Evolutionary conservation across 2,329 filamentous ascomycete genomes (phyloP).

Genomic region (Phoma sp.): DNA sequence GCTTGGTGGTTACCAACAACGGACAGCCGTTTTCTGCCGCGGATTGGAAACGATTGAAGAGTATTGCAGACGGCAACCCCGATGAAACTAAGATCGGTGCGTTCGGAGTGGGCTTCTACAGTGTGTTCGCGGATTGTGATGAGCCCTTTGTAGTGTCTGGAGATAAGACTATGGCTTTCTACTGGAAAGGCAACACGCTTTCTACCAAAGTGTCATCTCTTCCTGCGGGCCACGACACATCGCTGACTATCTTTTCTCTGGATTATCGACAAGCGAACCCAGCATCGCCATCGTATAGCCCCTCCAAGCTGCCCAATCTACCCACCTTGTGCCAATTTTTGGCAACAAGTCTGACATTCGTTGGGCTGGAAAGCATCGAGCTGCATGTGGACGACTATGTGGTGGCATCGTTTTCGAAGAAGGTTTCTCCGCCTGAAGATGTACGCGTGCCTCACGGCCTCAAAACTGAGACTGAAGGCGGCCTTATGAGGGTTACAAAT

Average conservation of each 20-base stretch:
- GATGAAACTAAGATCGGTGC: slow-evolving; percentile 99
- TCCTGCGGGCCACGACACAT: slow-evolving; percentile 67
- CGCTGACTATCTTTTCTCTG: slow-evolving; percentile 88
- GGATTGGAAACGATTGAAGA: slow-evolving; percentile 91
- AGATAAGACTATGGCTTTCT: slow-evolving; percentile 93
- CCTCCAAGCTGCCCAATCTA: slow-evolving; percentile 81
- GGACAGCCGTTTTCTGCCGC: slow-evolving; percentile 85
- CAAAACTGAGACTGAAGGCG: slow-evolving; percentile 81
- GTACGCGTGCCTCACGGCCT: slow-evolving; percentile 79
- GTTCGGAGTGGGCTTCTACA: slow-evolving; percentile 98
- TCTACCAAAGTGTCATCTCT: slow-evolving; percentile 87
- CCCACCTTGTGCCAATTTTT: slow-evolving; percentile 89
- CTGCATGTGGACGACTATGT: slow-evolving; percentile 89
- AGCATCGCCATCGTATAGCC: slow-evolving; percentile 45
- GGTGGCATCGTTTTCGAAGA: slow-evolving; percentile 80
- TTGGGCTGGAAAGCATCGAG: slow-evolving; percentile 84
- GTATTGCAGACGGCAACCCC: slow-evolving; percentile 98
- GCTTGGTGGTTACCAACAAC: slow-evolving; percentile 91
- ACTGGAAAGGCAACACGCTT: slow-evolving; percentile 98
- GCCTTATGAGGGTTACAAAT: slow-evolving; percentile 82
- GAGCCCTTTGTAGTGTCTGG: slow-evolving; percentile 96
- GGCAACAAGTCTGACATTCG: slow-evolving; percentile 93
- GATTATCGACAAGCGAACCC: slow-evolving; percentile 85
- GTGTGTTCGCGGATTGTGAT: slow-evolving; percentile 97
- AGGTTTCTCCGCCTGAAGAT: slow-evolving; percentile 76